Evolutionary conservation across 208 protist species (phyloP).

Genomic region (Leishmania guyanensis): DNA sequence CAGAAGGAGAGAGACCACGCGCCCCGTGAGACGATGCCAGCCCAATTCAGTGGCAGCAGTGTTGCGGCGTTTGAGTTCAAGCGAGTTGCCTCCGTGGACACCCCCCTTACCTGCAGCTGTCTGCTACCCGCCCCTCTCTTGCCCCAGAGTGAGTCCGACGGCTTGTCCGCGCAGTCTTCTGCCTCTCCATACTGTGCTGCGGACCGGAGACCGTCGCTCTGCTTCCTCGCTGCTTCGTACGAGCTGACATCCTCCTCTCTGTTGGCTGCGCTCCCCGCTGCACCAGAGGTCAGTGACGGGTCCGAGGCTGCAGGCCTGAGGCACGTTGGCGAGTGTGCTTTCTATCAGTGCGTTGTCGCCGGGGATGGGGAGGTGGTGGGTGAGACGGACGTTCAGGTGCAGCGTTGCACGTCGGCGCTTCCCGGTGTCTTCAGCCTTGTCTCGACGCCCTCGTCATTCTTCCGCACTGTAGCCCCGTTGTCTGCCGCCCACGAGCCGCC

Average conservation of each 20-base stretch:
- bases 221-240: slow-evolving; percentile 8
- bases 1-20: neutral
- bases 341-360: neutral
- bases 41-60: neutral
- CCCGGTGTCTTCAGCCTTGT: slow-evolving; percentile 77
- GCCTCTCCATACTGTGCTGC: neutral
- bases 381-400: neutral
- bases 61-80: neutral
- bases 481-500: neutral
- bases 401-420: slow-evolving; percentile 16
- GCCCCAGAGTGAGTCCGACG: neutral
- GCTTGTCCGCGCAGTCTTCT: neutral
- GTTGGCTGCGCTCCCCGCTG: neutral
- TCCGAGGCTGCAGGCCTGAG: neutral
- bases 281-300: neutral
- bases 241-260: neutral
- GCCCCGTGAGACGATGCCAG: neutral
- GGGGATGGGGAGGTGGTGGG: neutral
- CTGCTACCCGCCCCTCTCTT: slow-evolving; percentile 42
- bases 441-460: slow-evolving; percentile 17
- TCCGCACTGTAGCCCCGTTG: neutral
- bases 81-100: slow-evolving; percentile 14
- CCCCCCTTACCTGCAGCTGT: slow-evolving; percentile 73
- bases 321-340: slow-evolving; percentile 32
- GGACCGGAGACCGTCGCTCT: neutral